These are phyloP conservation scores for Begonia peltatifolia DNA, from an alignment of 306 rosid species.

Conservation along the genomic window DNA sequence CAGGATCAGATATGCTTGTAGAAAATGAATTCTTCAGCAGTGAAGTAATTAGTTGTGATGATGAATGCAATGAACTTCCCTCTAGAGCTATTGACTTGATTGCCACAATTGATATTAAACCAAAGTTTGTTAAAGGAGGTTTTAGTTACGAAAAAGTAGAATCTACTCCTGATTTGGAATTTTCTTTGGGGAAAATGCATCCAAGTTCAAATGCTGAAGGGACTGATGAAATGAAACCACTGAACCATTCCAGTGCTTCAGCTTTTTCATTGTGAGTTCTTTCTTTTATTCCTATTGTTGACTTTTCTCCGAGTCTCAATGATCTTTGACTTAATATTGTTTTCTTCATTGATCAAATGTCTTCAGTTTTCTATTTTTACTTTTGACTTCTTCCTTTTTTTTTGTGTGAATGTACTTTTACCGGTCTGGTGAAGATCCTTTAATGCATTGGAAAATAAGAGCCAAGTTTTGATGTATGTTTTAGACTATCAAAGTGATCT, in stretches of 20 bases:
- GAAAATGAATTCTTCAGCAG: constrained; percentile 13
- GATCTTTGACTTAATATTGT: background rate
- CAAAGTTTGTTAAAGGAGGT: constrained; percentile 16
- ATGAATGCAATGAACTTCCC: constrained; percentile 26
- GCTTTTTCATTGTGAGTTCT: constrained; percentile 57
- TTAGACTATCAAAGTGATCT: too few species aligned
- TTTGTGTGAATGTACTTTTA: too few species aligned
- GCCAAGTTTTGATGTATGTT: too few species aligned
- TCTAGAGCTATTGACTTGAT: constrained; percentile 56
- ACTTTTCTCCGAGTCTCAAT: background rate
- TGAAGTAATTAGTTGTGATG: constrained; percentile 17
- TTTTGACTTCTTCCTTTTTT: background rate
- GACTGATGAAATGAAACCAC: constrained; percentile 25
- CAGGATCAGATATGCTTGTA: constrained; percentile 17
- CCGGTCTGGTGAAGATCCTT: too few species aligned
- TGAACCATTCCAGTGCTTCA: constrained; percentile 48
- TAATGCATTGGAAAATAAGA: background rate
- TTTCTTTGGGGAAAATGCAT: constrained; percentile 34
- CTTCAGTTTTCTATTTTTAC: background rate
- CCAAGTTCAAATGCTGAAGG: constrained; percentile 21
- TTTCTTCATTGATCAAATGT: background rate
- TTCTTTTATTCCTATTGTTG: constrained; percentile 5
- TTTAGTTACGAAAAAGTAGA: constrained; percentile 21
- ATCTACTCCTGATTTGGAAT: constrained; percentile 35
- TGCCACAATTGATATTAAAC: constrained; percentile 31